Percentiles rank a stretch among this genome's conserved stretches.
phyloP scores from a whole-genome alignment of 2,329 filamentous ascomycete species.

The Aspergillus ibericus region DNA sequence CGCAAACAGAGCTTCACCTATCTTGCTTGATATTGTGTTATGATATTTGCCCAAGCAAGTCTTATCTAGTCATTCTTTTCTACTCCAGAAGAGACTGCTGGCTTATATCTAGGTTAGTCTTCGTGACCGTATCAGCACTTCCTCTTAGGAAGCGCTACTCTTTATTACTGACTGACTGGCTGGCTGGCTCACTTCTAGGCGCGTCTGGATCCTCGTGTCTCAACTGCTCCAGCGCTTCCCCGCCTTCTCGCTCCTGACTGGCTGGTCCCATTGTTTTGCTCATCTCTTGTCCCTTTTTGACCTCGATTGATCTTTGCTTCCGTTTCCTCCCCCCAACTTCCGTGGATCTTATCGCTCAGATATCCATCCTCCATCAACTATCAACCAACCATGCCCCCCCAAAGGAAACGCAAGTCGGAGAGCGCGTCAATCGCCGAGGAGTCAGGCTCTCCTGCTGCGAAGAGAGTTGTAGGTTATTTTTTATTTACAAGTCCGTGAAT shows the following conservation, averaged over 20 bases:
- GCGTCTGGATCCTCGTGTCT: conserved; percentile 12
- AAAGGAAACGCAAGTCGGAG: conserved; percentile 31
- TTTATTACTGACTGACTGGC: not conserved
- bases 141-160: not conserved
- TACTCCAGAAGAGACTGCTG: not conserved
- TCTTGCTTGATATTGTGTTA: not conserved
- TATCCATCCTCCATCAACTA: conserved; percentile 4
- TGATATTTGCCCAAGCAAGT: not conserved
- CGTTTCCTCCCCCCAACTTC: not conserved
- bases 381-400: conserved; percentile 11
- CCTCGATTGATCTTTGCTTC: not conserved
- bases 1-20: conserved; percentile 10
- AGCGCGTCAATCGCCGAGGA: conserved; percentile 22
- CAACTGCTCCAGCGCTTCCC: not conserved
- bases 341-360: not conserved
- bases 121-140: not conserved
- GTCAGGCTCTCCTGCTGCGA: conserved; percentile 20
- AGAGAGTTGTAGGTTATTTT: conserved; percentile 21
- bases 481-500: not conserved
- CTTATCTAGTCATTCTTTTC: not conserved
- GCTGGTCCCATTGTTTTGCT: not conserved
- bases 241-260: conserved; percentile 11
- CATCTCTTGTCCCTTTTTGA: conserved; percentile 2
- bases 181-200: conserved; percentile 8
- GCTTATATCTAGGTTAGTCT: not conserved